Percentiles rank a stretch among this genome's conserved stretches.
Conservation (phyloP, 2,329 filamentous ascomycete genomes). For the Didymella glomerata region DNA sequence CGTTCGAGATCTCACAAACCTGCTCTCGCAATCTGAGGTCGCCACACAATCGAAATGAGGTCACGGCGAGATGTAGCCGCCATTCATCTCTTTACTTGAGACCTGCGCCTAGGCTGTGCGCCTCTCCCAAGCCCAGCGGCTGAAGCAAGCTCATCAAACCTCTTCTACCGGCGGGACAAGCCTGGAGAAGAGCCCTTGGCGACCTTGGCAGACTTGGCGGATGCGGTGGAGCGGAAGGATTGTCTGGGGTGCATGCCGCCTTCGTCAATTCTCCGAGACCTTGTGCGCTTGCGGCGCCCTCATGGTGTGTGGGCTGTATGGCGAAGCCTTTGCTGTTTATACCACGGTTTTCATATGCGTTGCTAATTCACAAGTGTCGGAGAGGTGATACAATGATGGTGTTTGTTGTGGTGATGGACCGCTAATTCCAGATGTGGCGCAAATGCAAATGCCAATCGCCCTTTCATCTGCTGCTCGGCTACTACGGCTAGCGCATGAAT, state of each 20-base stretch:
- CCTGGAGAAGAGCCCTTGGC: conserved; percentile 32
- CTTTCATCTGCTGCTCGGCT: conserved; percentile 19
- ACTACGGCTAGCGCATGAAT: conserved; percentile 12
- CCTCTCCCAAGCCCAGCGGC: conserved; percentile 11
- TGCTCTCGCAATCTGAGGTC: neutral
- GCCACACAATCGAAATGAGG: neutral
- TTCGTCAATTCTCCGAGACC: conserved; percentile 6
- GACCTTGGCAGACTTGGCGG: conserved; percentile 19
- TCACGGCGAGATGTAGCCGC: neutral
- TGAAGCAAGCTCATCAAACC: conserved; percentile 25
- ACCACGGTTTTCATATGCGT: neutral
- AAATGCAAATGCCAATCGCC: conserved; percentile 15
- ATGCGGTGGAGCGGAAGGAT: conserved; percentile 24
- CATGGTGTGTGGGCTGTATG: neutral
- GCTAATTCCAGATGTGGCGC: conserved; percentile 7
- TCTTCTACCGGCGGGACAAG: conserved; percentile 41
- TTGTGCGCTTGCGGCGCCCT: neutral
- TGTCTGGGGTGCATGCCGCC: conserved; percentile 20
- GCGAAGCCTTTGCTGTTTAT: neutral
- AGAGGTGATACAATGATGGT: neutral
- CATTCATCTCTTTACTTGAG: neutral
- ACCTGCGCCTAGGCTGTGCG: neutral
- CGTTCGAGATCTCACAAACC: neutral
- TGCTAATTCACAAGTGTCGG: neutral
- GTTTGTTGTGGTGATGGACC: neutral